A percentile compares a stretch with the other conserved stretches of the same genome.
These are phyloP conservation scores for Aspergillus pseudonomiae DNA, from an alignment of 2,329 filamentous ascomycete genomes.

Conservation along the genomic window DNA sequence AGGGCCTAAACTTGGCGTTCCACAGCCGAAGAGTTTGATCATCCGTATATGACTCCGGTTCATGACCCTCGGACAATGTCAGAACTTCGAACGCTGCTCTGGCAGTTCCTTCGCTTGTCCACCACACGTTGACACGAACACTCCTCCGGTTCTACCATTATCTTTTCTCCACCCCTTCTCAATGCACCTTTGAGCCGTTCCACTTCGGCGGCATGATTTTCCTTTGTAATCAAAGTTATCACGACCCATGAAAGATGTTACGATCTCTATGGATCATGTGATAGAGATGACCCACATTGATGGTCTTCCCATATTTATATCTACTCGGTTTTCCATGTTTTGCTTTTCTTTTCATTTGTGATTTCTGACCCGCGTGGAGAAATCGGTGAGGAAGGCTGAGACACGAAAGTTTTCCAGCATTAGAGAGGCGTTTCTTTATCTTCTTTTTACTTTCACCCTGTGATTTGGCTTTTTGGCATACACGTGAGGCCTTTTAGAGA, in stretches of 20 bases:
- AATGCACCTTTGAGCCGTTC: slow-evolving; percentile 7
- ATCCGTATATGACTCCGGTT: slow-evolving; percentile 1
- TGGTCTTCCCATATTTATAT: slow-evolving; percentile 21
- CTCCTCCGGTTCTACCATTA: slow-evolving; percentile 10
- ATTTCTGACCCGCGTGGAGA: slow-evolving; percentile 11
- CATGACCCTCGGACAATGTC: background rate
- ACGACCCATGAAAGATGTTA: slow-evolving; percentile 44
- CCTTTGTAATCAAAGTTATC: slow-evolving; percentile 28
- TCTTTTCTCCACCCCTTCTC: slow-evolving; percentile 9
- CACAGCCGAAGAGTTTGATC: background rate
- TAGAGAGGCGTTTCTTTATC: slow-evolving; percentile 30
- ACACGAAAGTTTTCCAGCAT: slow-evolving; percentile 28
- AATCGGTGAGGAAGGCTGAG: slow-evolving; percentile 21
- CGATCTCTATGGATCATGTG: slow-evolving; percentile 46
- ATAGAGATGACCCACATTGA: slow-evolving; percentile 41
- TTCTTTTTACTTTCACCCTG: slow-evolving; percentile 12
- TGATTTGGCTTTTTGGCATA: slow-evolving; percentile 17
- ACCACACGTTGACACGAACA: slow-evolving; percentile 5
- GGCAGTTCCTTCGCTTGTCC: background rate
- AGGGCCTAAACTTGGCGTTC: background rate
- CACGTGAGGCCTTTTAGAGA: slow-evolving; percentile 21
- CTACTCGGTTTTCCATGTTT: slow-evolving; percentile 15
- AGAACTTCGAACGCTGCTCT: background rate
- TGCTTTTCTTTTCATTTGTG: slow-evolving; percentile 13
- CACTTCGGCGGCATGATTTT: slow-evolving; percentile 13